Evolutionary conservation across 169 alveolate genomes (phyloP).

Genomic region (Toxoplasma gondii): DNA sequence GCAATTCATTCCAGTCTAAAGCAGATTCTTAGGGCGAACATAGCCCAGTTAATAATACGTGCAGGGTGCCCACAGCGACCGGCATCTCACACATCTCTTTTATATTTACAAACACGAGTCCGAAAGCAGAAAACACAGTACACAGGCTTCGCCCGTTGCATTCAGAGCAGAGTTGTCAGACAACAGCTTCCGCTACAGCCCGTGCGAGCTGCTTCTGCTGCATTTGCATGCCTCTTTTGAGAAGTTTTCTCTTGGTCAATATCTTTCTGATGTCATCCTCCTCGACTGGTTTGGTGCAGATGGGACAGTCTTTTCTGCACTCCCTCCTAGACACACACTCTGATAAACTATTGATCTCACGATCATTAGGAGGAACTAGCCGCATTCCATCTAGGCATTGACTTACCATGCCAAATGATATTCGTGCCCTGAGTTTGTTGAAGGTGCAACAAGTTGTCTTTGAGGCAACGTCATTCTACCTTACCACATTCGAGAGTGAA

Average conservation of each 20-base stretch:
- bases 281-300: neutral
- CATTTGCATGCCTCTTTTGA: neutral
- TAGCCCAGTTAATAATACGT: no score
- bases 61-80: no score
- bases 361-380: neutral
- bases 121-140: no score
- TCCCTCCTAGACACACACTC: conserved; percentile 41
- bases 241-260: neutral
- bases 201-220: conserved; percentile 15
- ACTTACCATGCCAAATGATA: conserved; percentile 55
- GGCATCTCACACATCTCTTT: no score
- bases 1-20: no score
- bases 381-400: neutral
- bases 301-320: conserved; percentile 57
- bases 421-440: conserved; percentile 37
- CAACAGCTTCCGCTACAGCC: neutral
- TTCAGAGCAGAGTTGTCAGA: neutral
- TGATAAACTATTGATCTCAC: neutral
- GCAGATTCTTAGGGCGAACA: no score
- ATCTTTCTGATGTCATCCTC: neutral
- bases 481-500: conserved; percentile 46
- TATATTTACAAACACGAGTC: no score
- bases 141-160: neutral
- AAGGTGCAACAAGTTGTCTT: neutral
- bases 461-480: neutral